Evolutionary conservation across 306 rosid species (phyloP).

Genomic region (Pachyrhizus erosus): DNA sequence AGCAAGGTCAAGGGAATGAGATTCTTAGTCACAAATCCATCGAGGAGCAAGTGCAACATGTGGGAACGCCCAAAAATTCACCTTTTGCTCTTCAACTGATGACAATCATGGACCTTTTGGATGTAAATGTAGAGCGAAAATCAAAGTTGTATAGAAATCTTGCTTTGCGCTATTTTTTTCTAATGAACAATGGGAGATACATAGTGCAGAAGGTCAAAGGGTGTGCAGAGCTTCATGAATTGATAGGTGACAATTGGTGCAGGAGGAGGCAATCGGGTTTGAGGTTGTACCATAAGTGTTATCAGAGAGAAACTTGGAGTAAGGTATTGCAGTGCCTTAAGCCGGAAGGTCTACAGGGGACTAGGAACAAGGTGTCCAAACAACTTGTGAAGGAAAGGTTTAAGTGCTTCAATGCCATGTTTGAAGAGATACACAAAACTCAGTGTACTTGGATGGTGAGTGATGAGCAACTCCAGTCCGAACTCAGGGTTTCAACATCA

Average conservation of each 20-base stretch:
- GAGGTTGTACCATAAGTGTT: constrained; percentile 67
- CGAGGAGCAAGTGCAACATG: neutral
- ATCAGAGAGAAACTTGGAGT: constrained; percentile 81
- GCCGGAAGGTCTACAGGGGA: constrained; percentile 62
- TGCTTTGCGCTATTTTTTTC: constrained; percentile 61
- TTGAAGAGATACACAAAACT: constrained; percentile 78
- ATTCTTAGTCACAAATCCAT: neutral
- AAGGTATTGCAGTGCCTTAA: constrained; percentile 67
- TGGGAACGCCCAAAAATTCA: constrained; percentile 45
- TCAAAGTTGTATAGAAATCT: constrained; percentile 66
- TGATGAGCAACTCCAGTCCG: constrained; percentile 85
- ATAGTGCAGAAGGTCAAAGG: constrained; percentile 80
- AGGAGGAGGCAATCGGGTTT: constrained; percentile 66
- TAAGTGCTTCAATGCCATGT: constrained; percentile 68
- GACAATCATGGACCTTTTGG: constrained; percentile 65
- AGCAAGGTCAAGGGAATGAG: neutral
- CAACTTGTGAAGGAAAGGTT: constrained; percentile 74
- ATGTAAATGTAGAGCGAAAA: constrained; percentile 63
- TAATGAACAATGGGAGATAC: constrained; percentile 92
- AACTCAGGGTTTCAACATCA: constrained; percentile 72
- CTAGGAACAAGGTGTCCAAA: constrained; percentile 61
- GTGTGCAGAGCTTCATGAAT: constrained; percentile 57
- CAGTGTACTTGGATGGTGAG: constrained; percentile 82
- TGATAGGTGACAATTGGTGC: constrained; percentile 80
- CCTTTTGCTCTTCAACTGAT: constrained; percentile 55